These are phyloP conservation scores for Elsinoe batatas DNA, from an alignment of 2,329 filamentous ascomycete species.

Conservation along the genomic window DNA sequence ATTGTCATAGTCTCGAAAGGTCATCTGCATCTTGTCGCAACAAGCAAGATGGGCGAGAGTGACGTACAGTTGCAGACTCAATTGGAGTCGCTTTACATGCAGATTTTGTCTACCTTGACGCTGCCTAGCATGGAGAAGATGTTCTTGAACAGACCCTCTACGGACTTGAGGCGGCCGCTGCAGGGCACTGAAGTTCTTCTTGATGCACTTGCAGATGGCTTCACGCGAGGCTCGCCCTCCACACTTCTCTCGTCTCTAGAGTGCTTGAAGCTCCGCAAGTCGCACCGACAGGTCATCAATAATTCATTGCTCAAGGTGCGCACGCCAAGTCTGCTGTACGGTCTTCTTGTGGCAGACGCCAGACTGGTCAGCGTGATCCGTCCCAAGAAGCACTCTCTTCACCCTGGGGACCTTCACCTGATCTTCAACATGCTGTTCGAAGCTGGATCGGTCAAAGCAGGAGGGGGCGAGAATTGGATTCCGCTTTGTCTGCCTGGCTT, in stretches of 20 bases:
- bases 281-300: conserved; percentile 77
- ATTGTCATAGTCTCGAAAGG: conserved; percentile 82
- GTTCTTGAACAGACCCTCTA: conserved; percentile 85
- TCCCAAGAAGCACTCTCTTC: conserved; percentile 87
- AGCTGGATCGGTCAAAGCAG: conserved; percentile 80
- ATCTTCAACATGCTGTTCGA: conserved; percentile 99
- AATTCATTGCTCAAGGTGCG: conserved; percentile 72
- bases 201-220: conserved; percentile 86
- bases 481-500: conserved; percentile 92
- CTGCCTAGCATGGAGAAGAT: conserved; percentile 77
- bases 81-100: conserved; percentile 92
- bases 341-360: conserved; percentile 83
- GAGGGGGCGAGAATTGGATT: conserved; percentile 95
- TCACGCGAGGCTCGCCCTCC: conserved; percentile 84
- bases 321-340: conserved; percentile 74
- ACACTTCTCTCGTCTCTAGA: conserved; percentile 82
- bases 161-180: conserved; percentile 78
- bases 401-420: conserved; percentile 88
- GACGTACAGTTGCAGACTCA: conserved; percentile 79
- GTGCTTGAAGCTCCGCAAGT: conserved; percentile 83
- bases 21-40: conserved; percentile 84
- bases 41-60: conserved; percentile 86
- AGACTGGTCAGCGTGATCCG: conserved; percentile 89
- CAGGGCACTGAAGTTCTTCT: conserved; percentile 86
- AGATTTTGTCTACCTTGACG: conserved; percentile 90